Evolutionary conservation across 306 rosid species (phyloP).

Genomic region (Purshia tridentata): DNA sequence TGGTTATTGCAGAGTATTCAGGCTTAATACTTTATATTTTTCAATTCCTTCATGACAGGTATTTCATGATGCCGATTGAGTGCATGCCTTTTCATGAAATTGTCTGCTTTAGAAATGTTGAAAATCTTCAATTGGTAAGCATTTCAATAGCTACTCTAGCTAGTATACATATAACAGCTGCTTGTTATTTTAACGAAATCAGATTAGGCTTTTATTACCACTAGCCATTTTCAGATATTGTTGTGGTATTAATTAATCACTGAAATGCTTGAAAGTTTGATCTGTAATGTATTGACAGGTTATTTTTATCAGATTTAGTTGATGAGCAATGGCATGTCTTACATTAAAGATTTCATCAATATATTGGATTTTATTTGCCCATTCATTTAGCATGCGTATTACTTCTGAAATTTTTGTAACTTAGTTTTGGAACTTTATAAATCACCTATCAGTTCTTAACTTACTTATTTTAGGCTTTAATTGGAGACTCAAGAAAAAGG

Average conservation of each 20-base stretch:
- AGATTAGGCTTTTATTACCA: neutral
- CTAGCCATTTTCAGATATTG: slow-evolving; percentile 9
- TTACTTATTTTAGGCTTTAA: slow-evolving; percentile 54
- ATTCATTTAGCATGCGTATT: neutral
- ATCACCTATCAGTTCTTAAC: neutral
- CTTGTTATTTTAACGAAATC: slow-evolving; percentile 11
- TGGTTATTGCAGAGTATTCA: neutral
- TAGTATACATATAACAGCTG: slow-evolving; percentile 8
- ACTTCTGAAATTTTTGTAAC: slow-evolving; percentile 15
- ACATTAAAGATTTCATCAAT: neutral
- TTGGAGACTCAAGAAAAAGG: slow-evolving; percentile 85
- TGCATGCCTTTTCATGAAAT: slow-evolving; percentile 71
- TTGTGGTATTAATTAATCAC: neutral
- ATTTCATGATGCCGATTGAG: slow-evolving; percentile 66
- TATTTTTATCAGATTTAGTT: neutral
- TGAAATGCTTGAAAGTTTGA: neutral
- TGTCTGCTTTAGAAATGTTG: slow-evolving; percentile 75
- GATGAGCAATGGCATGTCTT: neutral
- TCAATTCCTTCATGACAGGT: slow-evolving; percentile 50
- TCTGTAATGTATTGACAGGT: neutral
- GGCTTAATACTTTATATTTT: neutral
- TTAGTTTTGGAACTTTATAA: neutral
- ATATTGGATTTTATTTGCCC: neutral
- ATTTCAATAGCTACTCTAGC: slow-evolving; percentile 22
- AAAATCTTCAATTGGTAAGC: slow-evolving; percentile 83